A percentile compares a stretch with the other conserved stretches of the same genome.
Conservation (phyloP, 768 basidiomycete genomes). For the Omphalotus guepiniiformis region DNA sequence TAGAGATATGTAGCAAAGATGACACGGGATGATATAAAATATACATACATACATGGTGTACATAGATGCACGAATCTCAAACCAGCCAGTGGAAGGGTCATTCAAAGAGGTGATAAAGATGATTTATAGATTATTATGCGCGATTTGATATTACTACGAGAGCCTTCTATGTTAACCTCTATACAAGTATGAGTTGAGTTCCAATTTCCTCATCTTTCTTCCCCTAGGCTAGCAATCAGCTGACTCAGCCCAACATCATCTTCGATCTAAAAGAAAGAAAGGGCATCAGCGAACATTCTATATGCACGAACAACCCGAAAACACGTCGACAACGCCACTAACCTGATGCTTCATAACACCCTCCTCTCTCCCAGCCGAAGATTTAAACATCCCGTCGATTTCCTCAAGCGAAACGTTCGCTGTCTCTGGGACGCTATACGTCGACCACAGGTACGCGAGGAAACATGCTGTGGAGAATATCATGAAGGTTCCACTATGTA, state of each 20-base stretch:
- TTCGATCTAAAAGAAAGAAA: slow-evolving; percentile 43
- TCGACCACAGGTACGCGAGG: slow-evolving; percentile 68
- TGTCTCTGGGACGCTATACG: slow-evolving; percentile 68
- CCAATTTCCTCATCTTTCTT: slow-evolving; percentile 8
- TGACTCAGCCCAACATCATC: slow-evolving; percentile 47
- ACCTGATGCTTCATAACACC: slow-evolving; percentile 49
- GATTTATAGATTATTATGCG: too few relatives aligned
- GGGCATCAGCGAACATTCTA: not conserved
- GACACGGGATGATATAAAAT: too few relatives aligned
- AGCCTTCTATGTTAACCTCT: too few relatives aligned
- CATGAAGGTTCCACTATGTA: slow-evolving; percentile 63
- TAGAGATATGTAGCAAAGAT: too few relatives aligned
- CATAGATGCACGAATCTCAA: too few relatives aligned
- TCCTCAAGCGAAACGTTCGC: slow-evolving; percentile 74
- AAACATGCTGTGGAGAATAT: slow-evolving; percentile 63
- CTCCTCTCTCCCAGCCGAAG: slow-evolving; percentile 56
- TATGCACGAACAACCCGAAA: not conserved
- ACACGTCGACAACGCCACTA: slow-evolving; percentile 6
- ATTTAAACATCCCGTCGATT: slow-evolving; percentile 64
- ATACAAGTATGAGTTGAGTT: too few relatives aligned
- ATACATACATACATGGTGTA: too few relatives aligned
- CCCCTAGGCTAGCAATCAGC: slow-evolving; percentile 36
- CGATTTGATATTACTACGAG: too few relatives aligned
- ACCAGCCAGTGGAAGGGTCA: too few relatives aligned
- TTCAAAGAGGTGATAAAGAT: too few relatives aligned